Percentiles rank a stretch among this genome's conserved stretches.
phyloP scores from a whole-genome alignment of 208 protist genomes.

The Leishmania mexicana region DNA sequence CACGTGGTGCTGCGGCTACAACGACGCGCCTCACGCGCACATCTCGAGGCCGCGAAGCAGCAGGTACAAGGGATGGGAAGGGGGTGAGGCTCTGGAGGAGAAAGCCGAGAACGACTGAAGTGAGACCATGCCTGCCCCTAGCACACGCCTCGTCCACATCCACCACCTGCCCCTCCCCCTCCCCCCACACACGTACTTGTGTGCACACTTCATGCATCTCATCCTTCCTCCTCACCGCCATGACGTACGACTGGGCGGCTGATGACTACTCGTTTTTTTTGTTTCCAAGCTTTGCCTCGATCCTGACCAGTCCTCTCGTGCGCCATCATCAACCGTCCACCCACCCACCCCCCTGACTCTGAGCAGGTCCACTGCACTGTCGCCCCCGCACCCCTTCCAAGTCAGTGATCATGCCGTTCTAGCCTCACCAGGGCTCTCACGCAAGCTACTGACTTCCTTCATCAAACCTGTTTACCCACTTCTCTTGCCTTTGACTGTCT shows the following conservation, averaged over 20 bases:
- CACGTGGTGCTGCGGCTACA: slow-evolving; percentile 42
- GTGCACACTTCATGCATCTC: not conserved
- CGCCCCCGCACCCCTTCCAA: not conserved
- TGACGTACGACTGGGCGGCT: not conserved
- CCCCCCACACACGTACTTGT: not conserved
- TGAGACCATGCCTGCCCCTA: not conserved
- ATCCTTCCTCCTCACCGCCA: not conserved
- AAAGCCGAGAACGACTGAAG: not conserved
- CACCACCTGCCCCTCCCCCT: not conserved
- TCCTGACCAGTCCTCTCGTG: not conserved
- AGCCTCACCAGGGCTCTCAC: not conserved
- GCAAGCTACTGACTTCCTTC: not conserved
- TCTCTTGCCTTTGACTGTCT: not conserved
- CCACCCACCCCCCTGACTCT: not conserved
- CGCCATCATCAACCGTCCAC: not conserved
- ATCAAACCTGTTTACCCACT: not conserved
- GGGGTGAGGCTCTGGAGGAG: not conserved
- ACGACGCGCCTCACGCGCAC: not conserved
- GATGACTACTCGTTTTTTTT: not conserved
- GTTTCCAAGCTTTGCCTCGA: not conserved
- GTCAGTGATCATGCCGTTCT: not conserved
- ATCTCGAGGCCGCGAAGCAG: not conserved
- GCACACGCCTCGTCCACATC: not conserved
- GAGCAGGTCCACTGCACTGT: not conserved
- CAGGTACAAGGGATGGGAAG: not conserved